These are phyloP conservation scores for Schizochytrium sp. DNA, from an alignment of 108 stramenopile species.

Conservation along the genomic window DNA sequence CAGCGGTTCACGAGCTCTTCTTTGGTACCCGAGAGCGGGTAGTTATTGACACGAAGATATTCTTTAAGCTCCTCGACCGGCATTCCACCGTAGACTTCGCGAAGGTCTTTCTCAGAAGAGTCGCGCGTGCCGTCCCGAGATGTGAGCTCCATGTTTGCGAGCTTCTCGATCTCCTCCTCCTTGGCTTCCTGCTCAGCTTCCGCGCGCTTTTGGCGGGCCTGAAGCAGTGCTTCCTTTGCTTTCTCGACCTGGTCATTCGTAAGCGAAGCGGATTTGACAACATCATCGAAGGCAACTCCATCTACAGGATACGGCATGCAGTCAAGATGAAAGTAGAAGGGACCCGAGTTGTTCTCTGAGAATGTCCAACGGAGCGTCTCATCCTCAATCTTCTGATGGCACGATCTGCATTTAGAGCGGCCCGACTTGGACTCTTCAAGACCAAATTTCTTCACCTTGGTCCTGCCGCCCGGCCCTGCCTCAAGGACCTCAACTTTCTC, in stretches of 20 bases:
- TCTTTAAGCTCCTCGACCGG: conserved; percentile 8
- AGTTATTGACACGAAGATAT: conserved; percentile 1
- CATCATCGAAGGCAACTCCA: neutral
- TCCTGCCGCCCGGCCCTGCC: conserved; percentile 1
- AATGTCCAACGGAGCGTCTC: conserved; percentile 38
- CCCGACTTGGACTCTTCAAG: conserved; percentile 11
- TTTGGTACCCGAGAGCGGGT: conserved; percentile 5
- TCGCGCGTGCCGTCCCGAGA: neutral
- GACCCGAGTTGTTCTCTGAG: conserved; percentile 10
- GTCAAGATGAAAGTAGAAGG: conserved; percentile 18
- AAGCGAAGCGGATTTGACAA: neutral
- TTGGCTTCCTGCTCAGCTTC: neutral
- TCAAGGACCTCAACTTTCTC: conserved; percentile 10
- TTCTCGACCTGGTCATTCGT: neutral
- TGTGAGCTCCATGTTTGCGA: conserved; percentile 11
- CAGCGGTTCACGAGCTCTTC: conserved; percentile 57
- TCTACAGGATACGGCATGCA: conserved; percentile 46
- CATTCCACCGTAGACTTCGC: conserved; percentile 39
- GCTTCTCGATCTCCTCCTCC: neutral
- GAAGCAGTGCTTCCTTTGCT: neutral
- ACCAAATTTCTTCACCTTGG: conserved; percentile 29
- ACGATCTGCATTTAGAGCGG: conserved; percentile 1
- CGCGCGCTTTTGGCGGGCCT: conserved; percentile 25
- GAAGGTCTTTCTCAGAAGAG: neutral
- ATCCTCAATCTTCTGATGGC: neutral